Evolutionary conservation across 768 basidiomycete genomes (phyloP), one percentile per base, ranked within the genome.

Genomic region (Collybiopsis luxurians): DNA sequence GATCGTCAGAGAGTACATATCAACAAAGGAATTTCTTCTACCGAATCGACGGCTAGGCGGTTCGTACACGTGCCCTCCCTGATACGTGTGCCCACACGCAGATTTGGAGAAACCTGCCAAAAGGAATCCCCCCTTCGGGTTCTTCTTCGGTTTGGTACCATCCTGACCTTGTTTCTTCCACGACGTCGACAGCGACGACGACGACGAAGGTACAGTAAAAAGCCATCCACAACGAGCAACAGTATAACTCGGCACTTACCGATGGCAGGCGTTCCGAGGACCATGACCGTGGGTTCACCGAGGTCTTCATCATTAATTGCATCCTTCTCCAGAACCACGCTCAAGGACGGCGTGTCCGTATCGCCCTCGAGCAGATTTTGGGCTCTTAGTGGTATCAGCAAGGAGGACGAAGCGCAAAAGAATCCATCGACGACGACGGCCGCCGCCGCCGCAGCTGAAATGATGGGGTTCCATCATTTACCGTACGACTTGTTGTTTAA

Each of bases 401-500:
- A 26, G 30, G 11, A 2, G 49, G 36, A 13, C 38, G 6, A 6
- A 23, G 19, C 21, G 50, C 36, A 39, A 34, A 19, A 38, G 36
- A 49, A 11, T 23, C 48, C n/a, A 12, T 26, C 4, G 38, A 24
- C 21, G 51, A 21, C n/a, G n/a, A n/a, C n/a, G n/a, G 19, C 21
- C 39, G 19, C 28, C 7, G 12, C 4, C 24, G 21, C 53, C 39
- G 40, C 53, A n/a, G 53, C 27, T 13, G 53, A 42, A 34, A 44
- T 30, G 21, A 55, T 55, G 54, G 36, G 71, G 12, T 65, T 79
- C 50, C 66, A 69, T 58, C 74, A 72, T 4, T 73, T 90, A 19
- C 87, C 87, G 0, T 88, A 88, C 68, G 88, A 90, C 72, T 73
- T 89, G 19, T 67, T 90, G 43, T 77, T 89, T 55, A 85, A 86